Percentiles rank a stretch among this genome's conserved stretches.
Evolutionary conservation across 441 rosid genomes (phyloP).

Genomic region (Mallotus japonicus): DNA sequence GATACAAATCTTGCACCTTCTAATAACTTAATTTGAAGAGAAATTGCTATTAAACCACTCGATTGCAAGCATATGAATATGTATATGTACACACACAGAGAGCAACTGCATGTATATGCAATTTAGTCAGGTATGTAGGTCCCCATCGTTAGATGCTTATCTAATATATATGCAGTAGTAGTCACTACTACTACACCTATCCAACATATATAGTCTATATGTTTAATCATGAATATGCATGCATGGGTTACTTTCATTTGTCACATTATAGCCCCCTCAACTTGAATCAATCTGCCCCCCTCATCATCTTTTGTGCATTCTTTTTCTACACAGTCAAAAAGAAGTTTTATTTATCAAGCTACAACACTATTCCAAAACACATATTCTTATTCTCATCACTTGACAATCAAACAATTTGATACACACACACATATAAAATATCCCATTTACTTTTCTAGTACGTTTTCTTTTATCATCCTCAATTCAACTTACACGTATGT

Average conservation of each 20-base stretch:
- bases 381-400: neutral
- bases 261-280: neutral
- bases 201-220: neutral
- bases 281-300: neutral
- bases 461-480: too few species aligned
- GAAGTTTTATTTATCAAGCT: too few species aligned
- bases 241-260: conserved; percentile 8
- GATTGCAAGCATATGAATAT: too few species aligned
- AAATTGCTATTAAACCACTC: too few species aligned
- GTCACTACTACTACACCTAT: neutral
- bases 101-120: conserved; percentile 4
- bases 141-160: conserved; percentile 11
- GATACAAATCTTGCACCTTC: too few species aligned
- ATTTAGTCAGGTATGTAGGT: conserved; percentile 17
- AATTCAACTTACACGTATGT: neutral
- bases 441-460: too few species aligned
- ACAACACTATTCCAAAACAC: neutral
- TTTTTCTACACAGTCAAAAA: neutral
- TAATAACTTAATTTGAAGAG: too few species aligned
- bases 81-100: neutral
- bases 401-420: neutral
- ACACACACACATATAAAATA: too few species aligned
- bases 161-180: neutral
- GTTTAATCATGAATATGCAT: conserved; percentile 4
- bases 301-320: neutral